phyloP scores from a whole-genome alignment of 768 basidiomycete species.

The Nidula microcarpa region DNA sequence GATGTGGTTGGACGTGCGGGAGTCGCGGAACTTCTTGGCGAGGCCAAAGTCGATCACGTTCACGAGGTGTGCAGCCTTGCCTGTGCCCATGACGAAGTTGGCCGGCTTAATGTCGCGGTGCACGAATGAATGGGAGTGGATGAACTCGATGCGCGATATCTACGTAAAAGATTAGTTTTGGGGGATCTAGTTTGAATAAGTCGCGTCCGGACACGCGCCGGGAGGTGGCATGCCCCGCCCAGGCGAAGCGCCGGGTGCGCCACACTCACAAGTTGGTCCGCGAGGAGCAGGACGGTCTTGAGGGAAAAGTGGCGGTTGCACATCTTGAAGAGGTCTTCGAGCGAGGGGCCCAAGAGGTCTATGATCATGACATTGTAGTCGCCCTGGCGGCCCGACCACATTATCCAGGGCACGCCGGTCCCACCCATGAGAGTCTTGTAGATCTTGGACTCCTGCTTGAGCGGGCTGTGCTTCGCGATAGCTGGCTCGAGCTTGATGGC shows the following conservation, averaged over 20 bases:
- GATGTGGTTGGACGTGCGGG: conserved; percentile 61
- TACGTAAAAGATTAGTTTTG: conserved; percentile 21
- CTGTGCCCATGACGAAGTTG: conserved; percentile 94
- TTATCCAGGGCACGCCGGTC: conserved; percentile 86
- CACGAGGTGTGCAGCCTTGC: conserved; percentile 57
- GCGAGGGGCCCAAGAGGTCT: conserved; percentile 88
- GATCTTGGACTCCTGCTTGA: conserved; percentile 87
- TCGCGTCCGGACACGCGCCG: background rate
- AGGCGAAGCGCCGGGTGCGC: background rate
- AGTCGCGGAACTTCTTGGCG: conserved; percentile 73
- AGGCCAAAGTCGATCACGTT: conserved; percentile 93
- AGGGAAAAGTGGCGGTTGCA: conserved; percentile 91
- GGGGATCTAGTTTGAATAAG: background rate
- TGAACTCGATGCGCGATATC: conserved; percentile 96
- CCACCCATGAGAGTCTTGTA: conserved; percentile 91
- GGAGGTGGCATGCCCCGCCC: background rate
- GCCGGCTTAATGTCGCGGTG: conserved; percentile 99
- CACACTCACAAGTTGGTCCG: conserved; percentile 87
- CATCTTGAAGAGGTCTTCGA: conserved; percentile 85
- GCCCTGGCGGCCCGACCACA: conserved; percentile 88
- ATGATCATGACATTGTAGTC: conserved; percentile 98
- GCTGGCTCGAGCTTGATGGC: conserved; percentile 82
- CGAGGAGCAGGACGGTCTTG: conserved; percentile 90
- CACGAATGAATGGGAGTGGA: conserved; percentile 91
- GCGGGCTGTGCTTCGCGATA: conserved; percentile 53